Base-by-base conservation (phyloP, 2,329 filamentous ascomycete species). In the Aspergillus sp. region DNA sequence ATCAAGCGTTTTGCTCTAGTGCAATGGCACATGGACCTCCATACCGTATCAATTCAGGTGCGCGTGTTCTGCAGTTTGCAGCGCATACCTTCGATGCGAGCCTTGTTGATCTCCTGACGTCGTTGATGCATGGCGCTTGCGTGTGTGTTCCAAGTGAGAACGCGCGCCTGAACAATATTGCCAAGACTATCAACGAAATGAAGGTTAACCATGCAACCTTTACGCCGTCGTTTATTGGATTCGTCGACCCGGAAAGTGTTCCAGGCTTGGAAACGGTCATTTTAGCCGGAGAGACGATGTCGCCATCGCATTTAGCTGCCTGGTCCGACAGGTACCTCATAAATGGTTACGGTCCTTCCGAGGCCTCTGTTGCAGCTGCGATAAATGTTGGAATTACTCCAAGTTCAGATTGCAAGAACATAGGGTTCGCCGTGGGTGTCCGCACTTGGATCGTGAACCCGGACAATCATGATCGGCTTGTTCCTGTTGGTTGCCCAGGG, bases 1-100 rank as follows among this genome's bases (percentile, higher is more conserved):
- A 83, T 44, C 59, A 61, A 0, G 69, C 76, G 0, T 66, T 78
- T 10, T 68, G 74, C 1, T 74, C 75, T 0, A 63, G 68, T 2
- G 67, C 74, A 15, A 52, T 67, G 6, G 65, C 64, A 1, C 73
- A 78, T 45, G 72, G 67, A 0, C 53, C 63, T 0, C 64, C 66
- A 0, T 56, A 78, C 22, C 33, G 33, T 14, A 66, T 81, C 15
- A 59, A 63, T 17, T 52, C 62, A 0, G 54, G 66, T 1, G 74
- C 74, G 10, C 64, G 80, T 4, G 68, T 75, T 4, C 64, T 78
- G 47, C 69, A 75, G 39, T 66, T 73, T 32, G 72, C 70, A 0
- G 68, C 69, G 2, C 71, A 69, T 47, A 69, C 68, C 11, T 70
- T 73, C 34, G 72, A 78, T 44, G 62, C 70, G n/a, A 66, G 68